A percentile compares a stretch with the other conserved stretches of the same genome.
phyloP scores from a whole-genome alignment of 202 grass and related monocot genomes.

The Setaria italica region DNA sequence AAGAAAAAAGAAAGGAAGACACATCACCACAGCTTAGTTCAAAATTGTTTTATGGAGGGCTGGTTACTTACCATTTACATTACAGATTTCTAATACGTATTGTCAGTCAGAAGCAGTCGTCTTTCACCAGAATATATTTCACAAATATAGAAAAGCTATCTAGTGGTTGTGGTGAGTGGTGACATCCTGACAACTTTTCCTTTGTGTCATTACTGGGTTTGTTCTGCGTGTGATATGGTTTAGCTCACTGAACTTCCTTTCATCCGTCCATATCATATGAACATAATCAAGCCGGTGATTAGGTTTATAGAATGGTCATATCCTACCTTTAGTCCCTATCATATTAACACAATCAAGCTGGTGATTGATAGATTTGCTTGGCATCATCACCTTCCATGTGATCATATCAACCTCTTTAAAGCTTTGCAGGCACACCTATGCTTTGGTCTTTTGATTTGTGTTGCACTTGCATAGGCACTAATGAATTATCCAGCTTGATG shows the following conservation, averaged over 20 bases:
- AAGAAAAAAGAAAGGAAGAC: background rate
- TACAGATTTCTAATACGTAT: conserved; percentile 7
- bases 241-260: conserved; percentile 42
- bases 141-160: conserved; percentile 9
- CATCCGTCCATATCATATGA: conserved; percentile 24
- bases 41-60: background rate
- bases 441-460: conserved; percentile 18
- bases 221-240: conserved; percentile 26
- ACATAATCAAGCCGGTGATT: conserved; percentile 23
- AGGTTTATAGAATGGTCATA: conserved; percentile 7
- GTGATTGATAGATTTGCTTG: conserved; percentile 41
- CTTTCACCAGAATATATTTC: conserved; percentile 1
- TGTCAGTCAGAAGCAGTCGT: conserved; percentile 6
- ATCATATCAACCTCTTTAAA: background rate
- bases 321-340: conserved; percentile 21
- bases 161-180: conserved; percentile 40
- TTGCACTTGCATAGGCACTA: background rate
- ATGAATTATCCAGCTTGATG: conserved; percentile 27
- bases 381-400: background rate
- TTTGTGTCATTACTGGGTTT: conserved; percentile 31
- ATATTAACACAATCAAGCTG: conserved; percentile 10
- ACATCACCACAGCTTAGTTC: conserved; percentile 9
- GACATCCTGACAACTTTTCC: conserved; percentile 29
- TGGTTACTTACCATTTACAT: conserved; percentile 26
- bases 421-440: background rate